These are phyloP conservation scores for Solanum bulbocastanum DNA, from an alignment of 257 asterid genomes.

Conservation along the genomic window DNA sequence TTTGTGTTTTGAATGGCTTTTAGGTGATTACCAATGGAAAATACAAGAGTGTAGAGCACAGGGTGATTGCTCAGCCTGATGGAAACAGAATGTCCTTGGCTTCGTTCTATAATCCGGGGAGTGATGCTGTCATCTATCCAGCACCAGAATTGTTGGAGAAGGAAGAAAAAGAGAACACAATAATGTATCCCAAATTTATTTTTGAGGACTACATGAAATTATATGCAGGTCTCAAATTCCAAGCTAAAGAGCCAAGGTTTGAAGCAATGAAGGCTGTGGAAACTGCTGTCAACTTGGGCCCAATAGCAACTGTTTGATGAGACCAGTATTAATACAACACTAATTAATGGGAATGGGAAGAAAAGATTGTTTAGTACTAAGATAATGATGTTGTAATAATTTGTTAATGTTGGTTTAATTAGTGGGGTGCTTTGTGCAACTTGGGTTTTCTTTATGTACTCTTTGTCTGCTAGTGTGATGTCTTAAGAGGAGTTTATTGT, in stretches of 20 bases:
- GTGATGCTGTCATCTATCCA: constrained; percentile 52
- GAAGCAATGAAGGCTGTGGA: constrained; percentile 54
- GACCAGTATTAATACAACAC: background rate
- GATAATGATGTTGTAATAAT: background rate
- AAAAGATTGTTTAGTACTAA: background rate
- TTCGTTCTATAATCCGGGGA: constrained; percentile 59
- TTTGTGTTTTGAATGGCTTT: background rate
- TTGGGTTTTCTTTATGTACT: background rate
- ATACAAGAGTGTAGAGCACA: constrained; percentile 59
- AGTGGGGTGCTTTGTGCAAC: background rate
- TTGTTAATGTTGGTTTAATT: background rate
- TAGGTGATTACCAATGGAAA: constrained; percentile 58
- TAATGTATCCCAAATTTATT: constrained; percentile 50
- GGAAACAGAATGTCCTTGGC: constrained; percentile 62
- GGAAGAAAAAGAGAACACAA: constrained; percentile 19
- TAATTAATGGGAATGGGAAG: background rate
- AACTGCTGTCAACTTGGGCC: constrained; percentile 22
- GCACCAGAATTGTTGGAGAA: constrained; percentile 47
- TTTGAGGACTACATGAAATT: constrained; percentile 77
- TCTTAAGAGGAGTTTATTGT: background rate
- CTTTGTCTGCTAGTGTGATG: background rate
- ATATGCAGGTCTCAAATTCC: constrained; percentile 57
- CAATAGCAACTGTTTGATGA: constrained; percentile 49
- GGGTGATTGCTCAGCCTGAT: constrained; percentile 49
- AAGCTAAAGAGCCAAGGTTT: constrained; percentile 71